phyloP scores from a whole-genome alignment of 1,139 yeast species.

The Yamadazyma taylorii region DNA sequence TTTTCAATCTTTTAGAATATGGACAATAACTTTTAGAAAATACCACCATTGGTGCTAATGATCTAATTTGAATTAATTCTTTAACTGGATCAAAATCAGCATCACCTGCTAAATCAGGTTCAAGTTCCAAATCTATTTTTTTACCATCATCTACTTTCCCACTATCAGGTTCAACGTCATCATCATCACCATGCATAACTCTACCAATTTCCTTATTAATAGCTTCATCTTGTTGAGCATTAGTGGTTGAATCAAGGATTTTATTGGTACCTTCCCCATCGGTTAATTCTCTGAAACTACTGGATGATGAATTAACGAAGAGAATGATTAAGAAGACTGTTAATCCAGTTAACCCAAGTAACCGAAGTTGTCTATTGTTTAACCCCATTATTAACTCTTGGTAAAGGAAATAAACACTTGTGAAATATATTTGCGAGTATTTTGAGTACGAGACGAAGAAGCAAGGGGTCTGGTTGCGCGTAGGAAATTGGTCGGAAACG shows the following conservation, averaged over 20 bases:
- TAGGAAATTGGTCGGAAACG: no score
- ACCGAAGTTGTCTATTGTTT: constrained; percentile 19
- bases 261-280: constrained; percentile 11
- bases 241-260: constrained; percentile 33
- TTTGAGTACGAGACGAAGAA: no score
- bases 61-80: constrained; percentile 59
- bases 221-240: constrained; percentile 40
- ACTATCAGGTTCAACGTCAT: constrained; percentile 6
- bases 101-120: constrained; percentile 6
- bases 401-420: not conserved
- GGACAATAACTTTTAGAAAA: constrained; percentile 78
- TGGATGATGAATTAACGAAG: constrained; percentile 15
- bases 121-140: constrained; percentile 3
- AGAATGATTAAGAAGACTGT: constrained; percentile 18
- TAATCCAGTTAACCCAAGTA: constrained; percentile 18
- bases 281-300: constrained; percentile 7
- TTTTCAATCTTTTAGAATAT: constrained; percentile 69
- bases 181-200: constrained; percentile 16
- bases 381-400: constrained; percentile 4
- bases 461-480: no score
- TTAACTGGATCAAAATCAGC: constrained; percentile 55
- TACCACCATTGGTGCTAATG: constrained; percentile 66
- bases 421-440: no score
- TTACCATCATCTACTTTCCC: constrained; percentile 1
- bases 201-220: constrained; percentile 41